Evolutionary conservation across 495 filamentous ascomycete genomes (phyloP).

Genomic region (Aspergillus cavernicola): DNA sequence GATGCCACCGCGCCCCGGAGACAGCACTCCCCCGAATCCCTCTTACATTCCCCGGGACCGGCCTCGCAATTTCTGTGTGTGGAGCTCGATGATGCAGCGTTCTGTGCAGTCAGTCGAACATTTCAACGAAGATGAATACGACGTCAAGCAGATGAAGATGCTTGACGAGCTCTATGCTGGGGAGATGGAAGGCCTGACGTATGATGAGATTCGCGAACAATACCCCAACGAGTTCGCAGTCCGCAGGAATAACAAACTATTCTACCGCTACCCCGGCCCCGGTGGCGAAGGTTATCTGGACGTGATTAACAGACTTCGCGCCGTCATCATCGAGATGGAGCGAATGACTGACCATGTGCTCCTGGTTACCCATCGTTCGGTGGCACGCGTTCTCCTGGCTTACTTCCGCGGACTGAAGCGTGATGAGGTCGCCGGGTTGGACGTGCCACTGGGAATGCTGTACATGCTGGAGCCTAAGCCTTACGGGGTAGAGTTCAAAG

Average conservation of each 20-base stretch:
- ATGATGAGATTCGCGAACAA: conserved; percentile 74
- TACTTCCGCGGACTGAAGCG: conserved; percentile 91
- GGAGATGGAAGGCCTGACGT: conserved; percentile 89
- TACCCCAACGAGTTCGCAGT: conserved; percentile 73
- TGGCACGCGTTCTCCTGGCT: conserved; percentile 86
- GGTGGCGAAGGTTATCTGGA: conserved; percentile 96
- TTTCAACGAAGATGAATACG: conserved; percentile 96
- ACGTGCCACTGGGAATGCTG: conserved; percentile 86
- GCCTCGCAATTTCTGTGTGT: conserved; percentile 92
- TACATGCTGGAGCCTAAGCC: conserved; percentile 96
- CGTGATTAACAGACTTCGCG: conserved; percentile 90
- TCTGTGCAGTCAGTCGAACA: conserved; percentile 77
- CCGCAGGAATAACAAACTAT: conserved; percentile 77
- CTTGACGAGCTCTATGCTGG: conserved; percentile 94
- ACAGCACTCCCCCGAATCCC: conserved; percentile 91
- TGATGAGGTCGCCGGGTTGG: conserved; percentile 86
- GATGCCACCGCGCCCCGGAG: conserved; percentile 81
- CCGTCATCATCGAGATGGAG: conserved; percentile 95
- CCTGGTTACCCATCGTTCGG: conserved; percentile 83
- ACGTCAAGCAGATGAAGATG: conserved; percentile 97
- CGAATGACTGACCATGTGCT: conserved; percentile 93
- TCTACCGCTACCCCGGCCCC: conserved; percentile 90
- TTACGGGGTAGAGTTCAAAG: conserved; percentile 94
- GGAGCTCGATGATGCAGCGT: conserved; percentile 94
- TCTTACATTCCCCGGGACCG: conserved; percentile 56